Evolutionary conservation across 2,329 filamentous ascomycete genomes (phyloP), one percentile per base, ranked within the genome.

Genomic region (Cladosporium colombiae): DNA sequence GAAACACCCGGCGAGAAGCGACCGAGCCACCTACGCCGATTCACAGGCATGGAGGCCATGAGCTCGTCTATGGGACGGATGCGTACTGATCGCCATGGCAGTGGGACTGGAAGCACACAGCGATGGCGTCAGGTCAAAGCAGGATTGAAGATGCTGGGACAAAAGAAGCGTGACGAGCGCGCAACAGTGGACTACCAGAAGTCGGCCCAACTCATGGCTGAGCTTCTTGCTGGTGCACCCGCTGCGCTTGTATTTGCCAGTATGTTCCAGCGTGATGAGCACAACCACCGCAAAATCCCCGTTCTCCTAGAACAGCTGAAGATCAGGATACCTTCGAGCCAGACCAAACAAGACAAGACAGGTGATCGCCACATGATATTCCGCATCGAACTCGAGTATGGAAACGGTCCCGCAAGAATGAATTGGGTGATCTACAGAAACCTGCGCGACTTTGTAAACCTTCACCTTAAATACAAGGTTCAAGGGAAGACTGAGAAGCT

Each of bases 181-280:
- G 85, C 85, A 64, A 90, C 91, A 53, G 90, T 97, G 67, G 95
- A 99, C 77, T 93, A 95, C 75, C 89, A 91, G 74, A 99, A 98
- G 77, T 98, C 94, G 11, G 93, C 95, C 2, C 95, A 99, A 77
- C 83, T 99, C 56, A 94, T 99, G 86, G 95, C 95, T 1, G 95
- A 99, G 78, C 82, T 99, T 44, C 87, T 95, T 58, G 96, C 95
- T 52, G 95, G 93, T 63, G 92, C 93, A 1, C 95, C 95, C 3
- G 95, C 95, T 27, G 95, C 94, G 23, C 82, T 99, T 66, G 96
- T 99, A 78, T 82, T 99, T 62, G 95, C 95, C 8, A 97, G 93
- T 75, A 97, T 98, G 91, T 95, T 98, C 72, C 95, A 98, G 79
- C 87, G 95, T 65, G 95, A 99, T 72, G 95, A 99, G 78, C 92